Conservation (phyloP, 2,329 filamentous ascomycete species). For the Cytospora leucostoma region DNA sequence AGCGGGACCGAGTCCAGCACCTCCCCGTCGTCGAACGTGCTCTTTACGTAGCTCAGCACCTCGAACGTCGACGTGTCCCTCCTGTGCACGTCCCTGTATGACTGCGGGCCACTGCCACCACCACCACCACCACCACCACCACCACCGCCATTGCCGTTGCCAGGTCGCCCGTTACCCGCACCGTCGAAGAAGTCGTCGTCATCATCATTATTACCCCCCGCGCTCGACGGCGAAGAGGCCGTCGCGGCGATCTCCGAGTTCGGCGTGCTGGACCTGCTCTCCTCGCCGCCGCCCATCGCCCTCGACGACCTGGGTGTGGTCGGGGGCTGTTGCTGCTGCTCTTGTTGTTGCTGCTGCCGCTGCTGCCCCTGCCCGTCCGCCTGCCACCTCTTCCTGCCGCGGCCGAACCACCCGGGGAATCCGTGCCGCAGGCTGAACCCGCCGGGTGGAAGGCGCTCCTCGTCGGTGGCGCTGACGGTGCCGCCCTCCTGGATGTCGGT, state of each 20-base stretch:
- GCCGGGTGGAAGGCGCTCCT: conserved; percentile 81
- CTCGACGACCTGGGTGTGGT: conserved; percentile 33
- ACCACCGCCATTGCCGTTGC: neutral
- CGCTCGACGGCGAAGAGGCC: conserved; percentile 33
- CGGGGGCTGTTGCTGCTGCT: conserved; percentile 8
- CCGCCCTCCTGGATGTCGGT: conserved; percentile 74
- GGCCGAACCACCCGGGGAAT: conserved; percentile 87
- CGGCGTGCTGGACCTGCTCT: conserved; percentile 36
- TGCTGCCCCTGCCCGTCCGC: conserved; percentile 43
- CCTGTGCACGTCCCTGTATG: conserved; percentile 45
- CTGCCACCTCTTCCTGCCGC: conserved; percentile 50
- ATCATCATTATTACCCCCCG: conserved; percentile 12
- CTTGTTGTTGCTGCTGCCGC: conserved; percentile 27
- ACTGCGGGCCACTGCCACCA: conserved; percentile 31
- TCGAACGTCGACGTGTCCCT: conserved; percentile 60
- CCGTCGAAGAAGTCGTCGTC: neutral
- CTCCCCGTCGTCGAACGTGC: conserved; percentile 75
- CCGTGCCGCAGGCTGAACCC: conserved; percentile 89
- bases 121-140: conserved; percentile 1
- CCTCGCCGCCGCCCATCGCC: conserved; percentile 26
- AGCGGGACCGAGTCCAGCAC: conserved; percentile 79
- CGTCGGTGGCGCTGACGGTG: conserved; percentile 80
- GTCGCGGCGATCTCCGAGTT: conserved; percentile 35
- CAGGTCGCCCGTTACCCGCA: neutral
- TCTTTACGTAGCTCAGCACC: conserved; percentile 78